Evolutionary conservation across 176 grass and related monocot genomes (phyloP), one percentile per base, ranked within the genome.

Genomic region (Aegilops longissima): DNA sequence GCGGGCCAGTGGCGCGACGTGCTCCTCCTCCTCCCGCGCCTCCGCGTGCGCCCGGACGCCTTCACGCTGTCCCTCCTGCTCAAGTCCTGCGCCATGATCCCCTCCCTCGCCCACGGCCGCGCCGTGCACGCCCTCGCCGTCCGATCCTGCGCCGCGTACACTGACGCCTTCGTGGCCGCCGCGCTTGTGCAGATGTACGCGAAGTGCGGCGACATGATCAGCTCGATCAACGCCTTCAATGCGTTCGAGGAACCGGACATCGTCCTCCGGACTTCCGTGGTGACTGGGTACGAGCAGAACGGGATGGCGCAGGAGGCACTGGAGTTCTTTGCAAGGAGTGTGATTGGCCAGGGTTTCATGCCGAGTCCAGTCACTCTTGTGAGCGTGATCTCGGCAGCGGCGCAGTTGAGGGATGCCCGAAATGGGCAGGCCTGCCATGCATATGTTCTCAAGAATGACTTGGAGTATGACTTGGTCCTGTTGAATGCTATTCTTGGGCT

Each of bases 171-270:
- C 72, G 94, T 96, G 0, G 82, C 87, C 24, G 76, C 89, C 1
- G 82, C 92, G 21, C 81, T 92, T 9, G 94, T 90, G 30, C 92
- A 90, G 85, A 86, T 94, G 87, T 97, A 94, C 47, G 70, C 92
- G 27, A 88, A 82, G 42, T 84, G 85, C 39, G 80, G 87, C 18
- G 85, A 92, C 64, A 96, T 96, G 87, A 61, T 59, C 1, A 36
- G 73, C 59, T 87, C 89, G 4, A 31, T 85, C 70, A 83, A 78
- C 5, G 89, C 88, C 31, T 93, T 87, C 25, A 68, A 77, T n/a
- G 21, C 16, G 42, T 89, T 93, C 40, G 45, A 90, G 78, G 61
- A 91, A 44, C 86, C 91, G 2, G 94, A 95, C 71, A 65, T 93
- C 11, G 91, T 95, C 71, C 88, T 95, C 66, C 66, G 71, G 71